Evolutionary conservation across 495 filamentous ascomycete genomes (phyloP).

Genomic region (Sabuloglossum arenarium): DNA sequence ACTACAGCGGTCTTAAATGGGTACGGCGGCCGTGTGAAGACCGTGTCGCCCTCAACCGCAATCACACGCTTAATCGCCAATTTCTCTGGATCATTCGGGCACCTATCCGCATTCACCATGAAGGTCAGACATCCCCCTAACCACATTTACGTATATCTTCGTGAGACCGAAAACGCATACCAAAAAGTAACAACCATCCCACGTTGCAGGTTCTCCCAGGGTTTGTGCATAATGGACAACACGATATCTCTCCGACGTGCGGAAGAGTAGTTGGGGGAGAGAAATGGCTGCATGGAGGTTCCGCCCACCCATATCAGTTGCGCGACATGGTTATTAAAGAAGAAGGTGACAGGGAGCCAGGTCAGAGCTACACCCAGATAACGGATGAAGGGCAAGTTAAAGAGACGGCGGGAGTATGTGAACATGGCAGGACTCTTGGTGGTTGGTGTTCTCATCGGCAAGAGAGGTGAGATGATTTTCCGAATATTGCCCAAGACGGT

Average conservation of each 20-base stretch:
- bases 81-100: conserved; percentile 36
- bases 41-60: conserved; percentile 45
- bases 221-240: conserved; percentile 27
- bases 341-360: conserved; percentile 40
- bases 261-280: conserved; percentile 42
- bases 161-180: conserved; percentile 12
- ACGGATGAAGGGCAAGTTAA: not conserved
- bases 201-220: conserved; percentile 21
- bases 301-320: conserved; percentile 43
- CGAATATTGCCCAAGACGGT: no score
- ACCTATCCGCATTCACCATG: conserved; percentile 22
- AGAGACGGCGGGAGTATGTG: not conserved
- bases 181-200: conserved; percentile 35
- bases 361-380: conserved; percentile 22
- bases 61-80: conserved; percentile 48
- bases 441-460: not conserved
- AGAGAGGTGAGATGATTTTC: not conserved
- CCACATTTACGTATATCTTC: not conserved
- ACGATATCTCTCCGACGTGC: conserved; percentile 27
- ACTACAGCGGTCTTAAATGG: conserved; percentile 31
- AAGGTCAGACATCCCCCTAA: not conserved
- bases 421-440: not conserved
- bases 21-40: conserved; percentile 40
- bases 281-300: conserved; percentile 55
- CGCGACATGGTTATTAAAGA: conserved; percentile 40